These are phyloP conservation scores for Trebouxia sp. DNA, from an alignment of 139 green algal species.

Conservation along the genomic window DNA sequence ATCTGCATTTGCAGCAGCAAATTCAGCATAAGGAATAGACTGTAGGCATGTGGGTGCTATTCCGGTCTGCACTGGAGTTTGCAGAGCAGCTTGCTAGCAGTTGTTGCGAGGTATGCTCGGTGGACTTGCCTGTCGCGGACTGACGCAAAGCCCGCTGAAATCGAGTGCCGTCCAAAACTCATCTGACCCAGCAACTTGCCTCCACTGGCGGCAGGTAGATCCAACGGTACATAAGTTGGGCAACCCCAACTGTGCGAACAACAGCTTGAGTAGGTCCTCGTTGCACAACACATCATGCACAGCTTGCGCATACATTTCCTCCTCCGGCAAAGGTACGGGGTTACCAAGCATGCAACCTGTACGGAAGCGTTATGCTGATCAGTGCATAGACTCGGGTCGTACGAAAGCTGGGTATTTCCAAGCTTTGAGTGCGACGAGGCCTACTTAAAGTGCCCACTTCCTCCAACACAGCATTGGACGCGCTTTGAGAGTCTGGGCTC, in stretches of 20 bases:
- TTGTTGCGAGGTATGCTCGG: too few species aligned
- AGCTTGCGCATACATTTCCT: neutral
- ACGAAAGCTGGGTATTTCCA: too few species aligned
- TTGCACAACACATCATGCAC: slow-evolving; percentile 13
- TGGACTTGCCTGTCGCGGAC: neutral
- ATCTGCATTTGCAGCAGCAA: too few species aligned
- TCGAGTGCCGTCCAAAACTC: slow-evolving; percentile 28
- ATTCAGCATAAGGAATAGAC: too few species aligned
- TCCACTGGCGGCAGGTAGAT: slow-evolving; percentile 25
- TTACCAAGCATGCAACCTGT: slow-evolving; percentile 2
- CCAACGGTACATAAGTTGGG: neutral
- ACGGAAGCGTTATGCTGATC: neutral
- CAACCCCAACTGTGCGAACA: slow-evolving; percentile 23
- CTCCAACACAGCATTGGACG: too few species aligned
- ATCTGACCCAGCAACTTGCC: slow-evolving; percentile 2
- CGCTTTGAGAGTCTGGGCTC: too few species aligned
- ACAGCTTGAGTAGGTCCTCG: slow-evolving; percentile 21
- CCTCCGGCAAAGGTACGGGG: neutral
- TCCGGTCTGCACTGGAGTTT: too few species aligned
- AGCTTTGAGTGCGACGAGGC: too few species aligned
- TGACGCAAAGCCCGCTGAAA: slow-evolving; percentile 3
- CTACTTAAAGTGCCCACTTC: too few species aligned
- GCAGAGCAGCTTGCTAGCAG: too few species aligned
- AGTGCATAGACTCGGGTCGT: too few species aligned
- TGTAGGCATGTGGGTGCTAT: too few species aligned